phyloP scores from a whole-genome alignment of 2,329 filamentous ascomycete genomes.

The Colletotrichum melonis region DNA sequence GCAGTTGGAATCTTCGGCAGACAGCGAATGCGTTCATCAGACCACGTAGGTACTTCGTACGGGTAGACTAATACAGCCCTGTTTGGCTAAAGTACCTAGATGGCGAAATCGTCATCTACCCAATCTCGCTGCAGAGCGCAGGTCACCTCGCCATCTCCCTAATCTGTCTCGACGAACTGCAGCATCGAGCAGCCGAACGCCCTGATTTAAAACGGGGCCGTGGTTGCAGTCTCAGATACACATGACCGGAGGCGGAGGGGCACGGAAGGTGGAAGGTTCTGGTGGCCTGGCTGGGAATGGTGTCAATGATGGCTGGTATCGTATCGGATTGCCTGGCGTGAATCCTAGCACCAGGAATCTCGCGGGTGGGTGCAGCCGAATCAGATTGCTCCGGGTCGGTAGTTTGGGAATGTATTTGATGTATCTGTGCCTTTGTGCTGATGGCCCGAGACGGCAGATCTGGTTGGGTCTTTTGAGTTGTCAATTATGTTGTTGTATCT shows the following conservation, averaged over 20 bases:
- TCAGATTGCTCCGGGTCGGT: not conserved
- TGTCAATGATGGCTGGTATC: constrained; percentile 7
- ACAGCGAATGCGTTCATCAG: constrained; percentile 18
- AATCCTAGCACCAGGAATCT: not conserved
- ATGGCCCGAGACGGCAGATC: constrained; percentile 5
- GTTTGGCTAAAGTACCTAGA: not conserved
- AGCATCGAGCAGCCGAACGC: constrained; percentile 17
- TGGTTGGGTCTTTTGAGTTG: not conserved
- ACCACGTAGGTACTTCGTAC: constrained; percentile 3
- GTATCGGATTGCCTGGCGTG: constrained; percentile 23
- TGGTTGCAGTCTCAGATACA: constrained; percentile 23
- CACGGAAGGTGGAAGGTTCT: constrained; percentile 5
- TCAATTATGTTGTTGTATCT: constrained; percentile 14
- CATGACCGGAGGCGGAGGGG: constrained; percentile 24
- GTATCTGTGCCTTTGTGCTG: not conserved
- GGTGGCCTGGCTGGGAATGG: constrained; percentile 18
- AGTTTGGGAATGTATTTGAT: not conserved
- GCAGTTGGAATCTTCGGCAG: constrained; percentile 9
- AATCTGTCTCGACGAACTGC: constrained; percentile 24
- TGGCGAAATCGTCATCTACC: constrained; percentile 30
- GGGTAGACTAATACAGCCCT: not conserved
- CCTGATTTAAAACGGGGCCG: constrained; percentile 13
- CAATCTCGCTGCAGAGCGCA: constrained; percentile 16
- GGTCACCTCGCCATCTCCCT: constrained; percentile 25
- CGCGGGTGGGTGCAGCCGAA: not conserved